Evolutionary conservation across 768 basidiomycete genomes (phyloP).

Genomic region (Boletellus emodensis): DNA sequence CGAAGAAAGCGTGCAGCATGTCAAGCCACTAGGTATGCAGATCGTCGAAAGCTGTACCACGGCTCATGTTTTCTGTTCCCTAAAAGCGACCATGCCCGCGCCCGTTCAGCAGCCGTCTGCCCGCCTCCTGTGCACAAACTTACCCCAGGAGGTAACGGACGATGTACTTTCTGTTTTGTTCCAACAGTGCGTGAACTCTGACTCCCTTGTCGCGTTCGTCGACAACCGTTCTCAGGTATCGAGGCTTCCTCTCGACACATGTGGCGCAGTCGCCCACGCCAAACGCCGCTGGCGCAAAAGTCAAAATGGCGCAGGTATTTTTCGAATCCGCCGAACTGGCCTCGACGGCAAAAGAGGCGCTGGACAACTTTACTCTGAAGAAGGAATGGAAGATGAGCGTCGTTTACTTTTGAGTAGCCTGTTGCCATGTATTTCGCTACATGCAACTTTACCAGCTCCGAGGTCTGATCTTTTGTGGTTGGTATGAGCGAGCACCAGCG

Average conservation of each 20-base stretch:
- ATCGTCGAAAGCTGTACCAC: neutral
- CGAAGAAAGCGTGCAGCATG: conserved; percentile 51
- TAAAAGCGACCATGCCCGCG: conserved; percentile 40
- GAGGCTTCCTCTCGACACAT: conserved; percentile 72
- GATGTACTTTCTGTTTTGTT: conserved; percentile 84
- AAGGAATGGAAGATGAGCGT: conserved; percentile 84
- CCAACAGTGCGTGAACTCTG: conserved; percentile 68
- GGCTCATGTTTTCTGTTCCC: conserved; percentile 18
- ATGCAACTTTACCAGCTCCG: conserved; percentile 13
- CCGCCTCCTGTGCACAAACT: conserved; percentile 73
- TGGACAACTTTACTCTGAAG: conserved; percentile 85
- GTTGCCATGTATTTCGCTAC: conserved; percentile 12
- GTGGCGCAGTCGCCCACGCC: conserved; percentile 68
- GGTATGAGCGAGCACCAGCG: neutral
- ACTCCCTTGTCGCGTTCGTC: neutral
- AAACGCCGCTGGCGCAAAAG: conserved; percentile 56
- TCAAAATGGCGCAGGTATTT: conserved; percentile 76
- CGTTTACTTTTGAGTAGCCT: conserved; percentile 47
- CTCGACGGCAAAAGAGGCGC: conserved; percentile 70
- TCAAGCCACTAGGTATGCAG: conserved; percentile 45
- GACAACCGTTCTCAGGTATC: conserved; percentile 51
- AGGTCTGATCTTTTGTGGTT: conserved; percentile 28
- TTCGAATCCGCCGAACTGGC: conserved; percentile 78
- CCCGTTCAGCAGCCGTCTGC: conserved; percentile 53
- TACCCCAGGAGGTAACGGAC: conserved; percentile 88